Evolutionary conservation across 768 basidiomycete species (phyloP).

Genomic region (Mycena alexandri): DNA sequence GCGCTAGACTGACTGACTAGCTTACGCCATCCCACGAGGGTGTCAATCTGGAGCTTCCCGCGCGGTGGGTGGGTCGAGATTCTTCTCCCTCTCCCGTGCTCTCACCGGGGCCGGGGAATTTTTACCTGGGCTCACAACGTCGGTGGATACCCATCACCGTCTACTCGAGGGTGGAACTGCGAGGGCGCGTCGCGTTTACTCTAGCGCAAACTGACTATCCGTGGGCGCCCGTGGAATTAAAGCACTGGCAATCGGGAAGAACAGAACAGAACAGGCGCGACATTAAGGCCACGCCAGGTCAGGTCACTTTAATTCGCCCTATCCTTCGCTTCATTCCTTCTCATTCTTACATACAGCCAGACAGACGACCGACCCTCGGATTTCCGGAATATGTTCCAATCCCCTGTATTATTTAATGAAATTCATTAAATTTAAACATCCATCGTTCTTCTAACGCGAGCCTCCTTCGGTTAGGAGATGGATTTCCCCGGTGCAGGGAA

Average conservation of each 20-base stretch:
- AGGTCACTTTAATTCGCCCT: neutral
- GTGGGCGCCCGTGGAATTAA: neutral
- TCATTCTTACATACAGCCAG: neutral
- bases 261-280: neutral
- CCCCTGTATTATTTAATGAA: too few species aligned
- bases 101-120: too few species aligned
- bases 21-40: constrained; percentile 22
- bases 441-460: too few species aligned
- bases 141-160: too few species aligned
- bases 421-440: too few species aligned
- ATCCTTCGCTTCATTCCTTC: neutral
- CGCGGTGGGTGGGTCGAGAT: neutral
- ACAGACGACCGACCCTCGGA: neutral
- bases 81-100: too few species aligned
- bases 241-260: neutral
- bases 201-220: too few species aligned
- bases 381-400: neutral
- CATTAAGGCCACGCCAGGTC: neutral
- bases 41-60: constrained; percentile 15
- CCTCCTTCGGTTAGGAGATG: too few species aligned
- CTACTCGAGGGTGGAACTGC: too few species aligned
- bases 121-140: too few species aligned
- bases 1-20: neutral
- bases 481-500: too few species aligned
- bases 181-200: too few species aligned